Conservation (phyloP, 768 basidiomycete genomes). For the Saitozyma podzolica region DNA sequence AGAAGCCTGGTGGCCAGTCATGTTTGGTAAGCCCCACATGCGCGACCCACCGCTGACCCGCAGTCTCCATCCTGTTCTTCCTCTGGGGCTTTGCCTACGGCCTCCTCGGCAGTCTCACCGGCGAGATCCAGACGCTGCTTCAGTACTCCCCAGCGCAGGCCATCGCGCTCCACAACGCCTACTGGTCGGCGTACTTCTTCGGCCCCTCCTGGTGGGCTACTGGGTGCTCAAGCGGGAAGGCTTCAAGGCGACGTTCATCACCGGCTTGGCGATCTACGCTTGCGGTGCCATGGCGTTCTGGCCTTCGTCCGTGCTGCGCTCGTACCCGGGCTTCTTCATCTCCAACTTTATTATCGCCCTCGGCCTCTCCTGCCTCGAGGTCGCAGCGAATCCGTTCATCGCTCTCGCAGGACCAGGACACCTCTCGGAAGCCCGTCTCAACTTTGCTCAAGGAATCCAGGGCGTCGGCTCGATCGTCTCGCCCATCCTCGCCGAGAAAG, state of each 20-base stretch:
- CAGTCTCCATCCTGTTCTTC: slow-evolving; percentile 47
- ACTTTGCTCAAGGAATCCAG: slow-evolving; percentile 50
- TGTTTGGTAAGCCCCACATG: slow-evolving; percentile 33
- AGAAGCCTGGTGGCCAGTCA: slow-evolving; percentile 46
- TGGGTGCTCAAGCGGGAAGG: slow-evolving; percentile 36
- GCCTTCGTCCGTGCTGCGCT: slow-evolving; percentile 42
- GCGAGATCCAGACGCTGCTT: slow-evolving; percentile 35
- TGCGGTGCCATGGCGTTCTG: slow-evolving; percentile 49
- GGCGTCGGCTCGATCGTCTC: slow-evolving; percentile 38
- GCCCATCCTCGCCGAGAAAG: slow-evolving; percentile 39
- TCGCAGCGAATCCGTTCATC: slow-evolving; percentile 49
- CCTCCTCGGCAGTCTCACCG: slow-evolving; percentile 46
- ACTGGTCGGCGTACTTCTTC: slow-evolving; percentile 43
- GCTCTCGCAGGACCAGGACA: slow-evolving; percentile 48
- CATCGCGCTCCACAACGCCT: slow-evolving; percentile 42
- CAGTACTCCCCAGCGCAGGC: slow-evolving; percentile 27
- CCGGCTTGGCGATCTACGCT: slow-evolving; percentile 45
- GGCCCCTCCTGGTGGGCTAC: slow-evolving; percentile 44
- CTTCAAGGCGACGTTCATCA: slow-evolving; percentile 49
- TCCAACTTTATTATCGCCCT: slow-evolving; percentile 46
- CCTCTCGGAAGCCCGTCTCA: slow-evolving; percentile 41
- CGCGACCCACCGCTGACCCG: background rate
- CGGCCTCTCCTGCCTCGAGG: slow-evolving; percentile 43
- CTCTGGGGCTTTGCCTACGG: slow-evolving; percentile 51
- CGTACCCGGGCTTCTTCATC: slow-evolving; percentile 46